Base-by-base conservation (phyloP, 139 green algal genomes). In the Micromonas commoda region DNA sequence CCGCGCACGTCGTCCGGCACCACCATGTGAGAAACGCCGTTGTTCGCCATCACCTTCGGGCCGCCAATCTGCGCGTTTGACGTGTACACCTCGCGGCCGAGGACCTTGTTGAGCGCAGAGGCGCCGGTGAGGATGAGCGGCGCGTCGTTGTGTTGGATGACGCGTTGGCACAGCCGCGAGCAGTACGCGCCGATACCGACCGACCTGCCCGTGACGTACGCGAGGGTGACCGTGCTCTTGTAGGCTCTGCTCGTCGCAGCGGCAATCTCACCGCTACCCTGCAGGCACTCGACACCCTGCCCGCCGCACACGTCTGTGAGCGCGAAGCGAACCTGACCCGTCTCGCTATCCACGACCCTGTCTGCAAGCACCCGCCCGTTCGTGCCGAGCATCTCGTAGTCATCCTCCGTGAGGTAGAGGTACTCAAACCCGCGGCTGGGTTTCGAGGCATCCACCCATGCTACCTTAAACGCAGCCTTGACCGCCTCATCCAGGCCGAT, bases 151-250 rank as follows among this genome's bases (percentile, higher is more conserved):
- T 93, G 83, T 86, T 99, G 95, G 35, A 99, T 89, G 66, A 90
- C 89, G 53, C 90, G 86, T 31, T 91, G 87, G n/a, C 94, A 95
- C 34, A 99, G 87, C 20, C 96, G 92, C 0, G 92, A 91, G 37
- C 99, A 88, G 87, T 99, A 99, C 19, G 96, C 96, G 35, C 96
- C 96, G 64, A 99, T 99, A 75, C 96, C 96, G 0, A 99, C 95
- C 0, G 90, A 96, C 67, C 95, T 86, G 13, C 96, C 94, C 23
- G 84, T 85, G 76, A 87, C 87, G 92, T 97, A 85, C 1, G 92
- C 97, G 37, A 97, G 79, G 16, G 96, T 99, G 84, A 97, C 97
- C 65, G 92, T 93, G 75, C 45, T 16, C 9, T 85, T 34, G 81
- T 91, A 96, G 3, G 92, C 92, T 4, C 81, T 61, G 0, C 68